Conservation (phyloP, 2,329 filamentous ascomycete genomes). For the Davidsoniella neocaledoniae region DNA sequence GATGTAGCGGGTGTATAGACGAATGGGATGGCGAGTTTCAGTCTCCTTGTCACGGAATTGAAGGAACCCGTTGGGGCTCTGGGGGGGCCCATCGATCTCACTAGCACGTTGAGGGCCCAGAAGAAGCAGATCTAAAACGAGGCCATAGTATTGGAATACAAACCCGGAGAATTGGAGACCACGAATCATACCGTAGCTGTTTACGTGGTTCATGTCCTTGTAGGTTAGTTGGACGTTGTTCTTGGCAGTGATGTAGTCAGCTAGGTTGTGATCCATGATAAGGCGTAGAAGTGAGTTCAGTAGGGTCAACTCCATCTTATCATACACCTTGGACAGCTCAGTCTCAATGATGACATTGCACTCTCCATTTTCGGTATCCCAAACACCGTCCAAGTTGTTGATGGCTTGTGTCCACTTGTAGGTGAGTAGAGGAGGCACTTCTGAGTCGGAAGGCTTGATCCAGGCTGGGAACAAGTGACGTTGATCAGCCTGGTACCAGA, state of each 20-base stretch:
- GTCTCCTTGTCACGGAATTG: constrained; percentile 91
- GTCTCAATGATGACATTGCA: constrained; percentile 99
- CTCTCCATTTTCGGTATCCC: constrained; percentile 85
- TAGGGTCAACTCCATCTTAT: constrained; percentile 94
- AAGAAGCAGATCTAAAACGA: constrained; percentile 83
- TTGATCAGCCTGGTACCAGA: constrained; percentile 98
- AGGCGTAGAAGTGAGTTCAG: constrained; percentile 82
- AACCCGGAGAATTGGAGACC: constrained; percentile 96
- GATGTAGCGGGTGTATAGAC: constrained; percentile 94
- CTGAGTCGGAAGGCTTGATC: constrained; percentile 98
- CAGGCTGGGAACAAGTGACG: constrained; percentile 92
- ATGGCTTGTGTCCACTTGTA: constrained; percentile 99
- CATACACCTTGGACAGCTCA: constrained; percentile 95
- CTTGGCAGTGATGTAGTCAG: constrained; percentile 97
- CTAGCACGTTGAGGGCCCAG: constrained; percentile 91
- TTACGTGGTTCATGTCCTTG: constrained; percentile 99
- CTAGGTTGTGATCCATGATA: constrained; percentile 99
- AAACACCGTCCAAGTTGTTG: constrained; percentile 91
- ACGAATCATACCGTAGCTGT: constrained; percentile 96
- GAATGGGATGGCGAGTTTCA: constrained; percentile 84
- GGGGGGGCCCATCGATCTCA: constrained; percentile 87
- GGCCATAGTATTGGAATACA: constrained; percentile 95
- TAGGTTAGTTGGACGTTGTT: constrained; percentile 99
- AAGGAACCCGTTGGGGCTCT: constrained; percentile 90
- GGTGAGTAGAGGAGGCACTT: constrained; percentile 81